A percentile compares a stretch with the other conserved stretches of the same genome.
phyloP scores from a whole-genome alignment of 2,329 filamentous ascomycete species.

The Ceratocystis harringtonii region DNA sequence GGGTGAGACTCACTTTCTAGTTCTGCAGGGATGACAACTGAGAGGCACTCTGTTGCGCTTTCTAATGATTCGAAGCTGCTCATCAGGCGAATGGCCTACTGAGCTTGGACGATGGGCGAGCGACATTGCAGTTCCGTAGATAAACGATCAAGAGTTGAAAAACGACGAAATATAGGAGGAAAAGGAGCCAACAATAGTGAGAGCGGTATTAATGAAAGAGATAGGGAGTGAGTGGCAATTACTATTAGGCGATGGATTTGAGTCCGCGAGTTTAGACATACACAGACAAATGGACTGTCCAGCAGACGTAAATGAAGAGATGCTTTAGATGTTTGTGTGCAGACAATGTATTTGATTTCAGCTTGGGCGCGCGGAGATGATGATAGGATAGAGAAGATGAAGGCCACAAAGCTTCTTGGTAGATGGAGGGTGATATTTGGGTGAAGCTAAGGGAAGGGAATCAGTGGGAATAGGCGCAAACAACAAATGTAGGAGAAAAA shows the following conservation, averaged over 20 bases:
- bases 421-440: background rate
- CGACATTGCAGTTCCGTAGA: conserved; percentile 38
- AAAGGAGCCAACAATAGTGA: too few relatives aligned
- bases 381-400: background rate
- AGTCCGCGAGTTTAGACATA: background rate
- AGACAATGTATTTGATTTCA: background rate
- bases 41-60: conserved; percentile 85
- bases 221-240: background rate
- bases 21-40: conserved; percentile 80
- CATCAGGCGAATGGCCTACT: conserved; percentile 64
- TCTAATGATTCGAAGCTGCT: conserved; percentile 73
- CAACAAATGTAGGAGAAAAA: background rate
- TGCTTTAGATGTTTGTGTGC: background rate
- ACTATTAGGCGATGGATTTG: background rate
- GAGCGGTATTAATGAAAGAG: background rate
- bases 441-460: background rate
- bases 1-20: conserved; percentile 56
- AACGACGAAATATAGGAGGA: background rate
- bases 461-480: background rate
- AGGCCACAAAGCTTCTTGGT: background rate
- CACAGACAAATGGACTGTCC: background rate
- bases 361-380: background rate
- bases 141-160: background rate
- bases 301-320: background rate
- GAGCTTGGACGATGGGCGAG: conserved; percentile 65